A percentile compares a stretch with the other conserved stretches of the same genome.
Conservation (phyloP, 495 filamentous ascomycete species). For the Lasiosphaeris hirsuta region DNA sequence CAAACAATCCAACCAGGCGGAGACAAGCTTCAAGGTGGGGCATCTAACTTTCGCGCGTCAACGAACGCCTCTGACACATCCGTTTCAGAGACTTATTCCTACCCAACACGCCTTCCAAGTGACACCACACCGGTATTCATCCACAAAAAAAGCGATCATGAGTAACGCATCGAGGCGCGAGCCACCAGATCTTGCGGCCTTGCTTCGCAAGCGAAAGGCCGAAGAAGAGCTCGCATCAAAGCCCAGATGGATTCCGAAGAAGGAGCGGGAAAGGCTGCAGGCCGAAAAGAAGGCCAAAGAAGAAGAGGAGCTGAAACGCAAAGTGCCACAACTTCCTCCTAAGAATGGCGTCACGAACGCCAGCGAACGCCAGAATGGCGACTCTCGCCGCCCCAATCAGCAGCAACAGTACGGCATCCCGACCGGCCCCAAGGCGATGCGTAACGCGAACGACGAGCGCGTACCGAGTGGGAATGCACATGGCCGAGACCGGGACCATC, state of each 20-base stretch:
- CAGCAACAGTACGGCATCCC: constrained; percentile 48
- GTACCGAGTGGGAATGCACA: constrained; percentile 46
- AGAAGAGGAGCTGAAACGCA: constrained; percentile 64
- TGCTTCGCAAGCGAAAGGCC: constrained; percentile 46
- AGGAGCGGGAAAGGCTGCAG: constrained; percentile 80
- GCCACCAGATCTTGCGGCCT: constrained; percentile 47
- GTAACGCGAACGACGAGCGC: constrained; percentile 54
- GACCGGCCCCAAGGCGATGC: constrained; percentile 77
- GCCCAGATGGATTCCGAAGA: constrained; percentile 91
- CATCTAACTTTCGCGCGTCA: too few species aligned
- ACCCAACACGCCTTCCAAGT: too few species aligned
- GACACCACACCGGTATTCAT: too few species aligned
- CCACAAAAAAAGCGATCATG: background rate
- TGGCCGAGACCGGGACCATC: background rate
- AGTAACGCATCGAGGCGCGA: constrained; percentile 23
- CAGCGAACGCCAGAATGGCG: constrained; percentile 16
- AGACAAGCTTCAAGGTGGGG: too few species aligned
- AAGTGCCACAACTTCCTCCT: constrained; percentile 45
- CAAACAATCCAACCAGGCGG: too few species aligned
- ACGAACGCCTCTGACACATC: too few species aligned
- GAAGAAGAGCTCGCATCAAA: constrained; percentile 50
- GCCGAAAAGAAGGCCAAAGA: constrained; percentile 84
- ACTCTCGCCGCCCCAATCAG: constrained; percentile 22
- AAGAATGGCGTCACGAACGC: constrained; percentile 24
- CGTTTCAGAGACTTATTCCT: too few species aligned